Evolutionary conservation across 345 rosid species (phyloP).

Genomic region (Reutealis trisperma): DNA sequence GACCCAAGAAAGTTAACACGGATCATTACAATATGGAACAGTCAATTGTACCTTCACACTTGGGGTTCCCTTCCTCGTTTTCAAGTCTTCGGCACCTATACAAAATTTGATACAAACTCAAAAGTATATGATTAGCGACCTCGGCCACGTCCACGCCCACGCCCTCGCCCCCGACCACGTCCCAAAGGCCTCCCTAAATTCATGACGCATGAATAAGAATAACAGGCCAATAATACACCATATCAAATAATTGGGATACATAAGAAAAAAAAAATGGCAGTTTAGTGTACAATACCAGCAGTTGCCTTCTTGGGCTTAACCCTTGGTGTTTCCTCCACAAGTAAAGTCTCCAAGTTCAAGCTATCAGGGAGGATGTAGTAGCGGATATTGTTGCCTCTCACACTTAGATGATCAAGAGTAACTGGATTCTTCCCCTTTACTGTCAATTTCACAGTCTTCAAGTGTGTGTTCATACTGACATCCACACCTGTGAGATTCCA

Average conservation of each 20-base stretch:
- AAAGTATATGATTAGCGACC: constrained; percentile 55
- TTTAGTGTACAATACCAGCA: constrained; percentile 52
- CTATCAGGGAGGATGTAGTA: constrained; percentile 98
- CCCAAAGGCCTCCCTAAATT: constrained; percentile 74
- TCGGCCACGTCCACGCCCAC: constrained; percentile 60
- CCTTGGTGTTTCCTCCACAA: constrained; percentile 89
- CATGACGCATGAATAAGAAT: background rate
- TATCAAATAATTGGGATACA: background rate
- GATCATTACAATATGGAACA: background rate
- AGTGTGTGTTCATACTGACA: constrained; percentile 96
- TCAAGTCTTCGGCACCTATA: background rate
- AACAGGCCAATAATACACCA: background rate
- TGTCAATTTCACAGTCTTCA: constrained; percentile 86
- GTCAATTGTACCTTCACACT: background rate
- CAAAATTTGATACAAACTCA: background rate
- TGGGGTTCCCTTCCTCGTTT: background rate
- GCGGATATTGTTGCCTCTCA: constrained; percentile 93
- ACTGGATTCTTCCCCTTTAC: constrained; percentile 88
- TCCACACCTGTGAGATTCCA: constrained; percentile 67
- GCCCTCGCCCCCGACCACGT: constrained; percentile 86
- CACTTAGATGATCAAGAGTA: constrained; percentile 80
- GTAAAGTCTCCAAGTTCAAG: constrained; percentile 93
- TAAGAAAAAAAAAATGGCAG: constrained; percentile 6
- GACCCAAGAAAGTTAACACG: background rate
- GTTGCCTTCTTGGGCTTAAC: constrained; percentile 93